Evolutionary conservation across 1,284 basidiomycete genomes (phyloP).

Genomic region (Boletus subluridellus): DNA sequence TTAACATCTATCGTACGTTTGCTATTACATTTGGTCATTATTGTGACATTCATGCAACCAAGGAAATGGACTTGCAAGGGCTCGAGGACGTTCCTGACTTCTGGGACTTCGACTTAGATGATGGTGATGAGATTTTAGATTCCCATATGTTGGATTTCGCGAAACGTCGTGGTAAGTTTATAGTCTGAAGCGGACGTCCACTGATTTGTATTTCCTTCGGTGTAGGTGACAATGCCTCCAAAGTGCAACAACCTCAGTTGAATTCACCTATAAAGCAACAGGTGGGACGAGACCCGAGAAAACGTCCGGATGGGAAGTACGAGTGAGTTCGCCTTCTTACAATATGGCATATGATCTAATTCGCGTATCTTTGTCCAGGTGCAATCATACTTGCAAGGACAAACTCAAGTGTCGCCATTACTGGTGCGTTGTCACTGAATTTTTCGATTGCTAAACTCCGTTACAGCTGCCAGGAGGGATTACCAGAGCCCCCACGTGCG

Average conservation of each 20-base stretch:
- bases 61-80: slow-evolving; percentile 63
- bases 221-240: not conserved
- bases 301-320: slow-evolving; percentile 50
- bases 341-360: not conserved
- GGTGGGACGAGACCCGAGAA: slow-evolving; percentile 18
- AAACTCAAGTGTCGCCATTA: slow-evolving; percentile 69
- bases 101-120: slow-evolving; percentile 54
- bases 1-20: slow-evolving; percentile 48
- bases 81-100: slow-evolving; percentile 64
- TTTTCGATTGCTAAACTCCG: slow-evolving; percentile 3
- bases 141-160: slow-evolving; percentile 3
- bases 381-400: slow-evolving; percentile 77
- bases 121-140: slow-evolving; percentile 15
- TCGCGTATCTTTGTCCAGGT: slow-evolving; percentile 42
- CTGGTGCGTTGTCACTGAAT: slow-evolving; percentile 44
- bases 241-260: not conserved
- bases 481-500: slow-evolving; percentile 48
- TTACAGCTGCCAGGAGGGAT: slow-evolving; percentile 67
- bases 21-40: not conserved
- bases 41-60: slow-evolving; percentile 6
- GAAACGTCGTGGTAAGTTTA: slow-evolving; percentile 8
- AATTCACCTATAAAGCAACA: slow-evolving; percentile 2
- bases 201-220: not conserved
- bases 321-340: slow-evolving; percentile 39
- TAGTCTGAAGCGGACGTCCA: not conserved